These are phyloP conservation scores for Vigna hirtella DNA, from an alignment of 306 rosid genomes.

Conservation along the genomic window DNA sequence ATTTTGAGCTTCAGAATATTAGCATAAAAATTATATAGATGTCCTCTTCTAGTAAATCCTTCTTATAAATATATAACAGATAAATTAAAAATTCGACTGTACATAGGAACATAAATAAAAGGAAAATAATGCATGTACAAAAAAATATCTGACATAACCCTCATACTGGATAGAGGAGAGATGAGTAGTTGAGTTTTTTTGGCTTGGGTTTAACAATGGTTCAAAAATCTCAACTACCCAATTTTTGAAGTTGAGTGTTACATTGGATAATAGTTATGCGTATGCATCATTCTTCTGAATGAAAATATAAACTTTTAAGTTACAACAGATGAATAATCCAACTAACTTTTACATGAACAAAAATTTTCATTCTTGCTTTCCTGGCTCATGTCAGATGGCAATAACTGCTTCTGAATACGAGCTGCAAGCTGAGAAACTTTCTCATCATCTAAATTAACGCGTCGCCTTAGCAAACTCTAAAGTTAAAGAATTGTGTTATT, in stretches of 20 bases:
- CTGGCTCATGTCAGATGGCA: constrained; percentile 41
- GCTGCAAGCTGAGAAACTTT: constrained; percentile 73
- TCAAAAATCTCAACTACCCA: neutral
- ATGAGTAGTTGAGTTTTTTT: neutral
- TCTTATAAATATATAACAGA: neutral
- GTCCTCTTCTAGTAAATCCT: neutral
- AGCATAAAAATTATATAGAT: neutral
- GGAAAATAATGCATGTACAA: constrained; percentile 25
- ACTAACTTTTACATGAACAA: constrained; percentile 61
- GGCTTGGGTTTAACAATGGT: neutral
- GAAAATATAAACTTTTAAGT: constrained; percentile 37
- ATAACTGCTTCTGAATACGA: constrained; percentile 69
- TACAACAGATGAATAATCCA: constrained; percentile 43
- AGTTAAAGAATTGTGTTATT: constrained; percentile 14
- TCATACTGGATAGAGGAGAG: constrained; percentile 19
- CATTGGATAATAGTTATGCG: constrained; percentile 19
- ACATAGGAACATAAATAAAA: constrained; percentile 27
- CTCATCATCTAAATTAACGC: constrained; percentile 67
- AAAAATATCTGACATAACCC: constrained; percentile 15
- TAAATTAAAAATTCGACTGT: constrained; percentile 33
- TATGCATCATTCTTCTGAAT: constrained; percentile 26
- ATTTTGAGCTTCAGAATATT: constrained; percentile 1
- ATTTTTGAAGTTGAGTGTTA: constrained; percentile 32
- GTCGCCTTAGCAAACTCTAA: constrained; percentile 78
- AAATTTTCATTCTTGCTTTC: constrained; percentile 55